Evolutionary conservation across 2,329 filamentous ascomycete genomes (phyloP).

Genomic region (Chaetomiaceae sp.): DNA sequence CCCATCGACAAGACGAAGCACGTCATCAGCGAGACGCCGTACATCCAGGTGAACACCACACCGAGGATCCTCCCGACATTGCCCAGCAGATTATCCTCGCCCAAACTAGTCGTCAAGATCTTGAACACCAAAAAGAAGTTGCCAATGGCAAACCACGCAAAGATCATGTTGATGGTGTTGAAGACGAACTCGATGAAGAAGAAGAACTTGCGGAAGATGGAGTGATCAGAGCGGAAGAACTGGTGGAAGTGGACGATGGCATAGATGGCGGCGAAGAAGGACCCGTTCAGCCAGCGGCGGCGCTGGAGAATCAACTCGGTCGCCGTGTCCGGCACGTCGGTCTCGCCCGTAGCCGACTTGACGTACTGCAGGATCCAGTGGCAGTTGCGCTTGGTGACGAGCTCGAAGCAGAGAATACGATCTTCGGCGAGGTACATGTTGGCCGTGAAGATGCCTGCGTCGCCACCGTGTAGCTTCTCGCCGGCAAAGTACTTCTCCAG

Average conservation of each 20-base stretch:
- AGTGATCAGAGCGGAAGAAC: conserved; percentile 91
- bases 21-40: conserved; percentile 83
- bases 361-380: conserved; percentile 98
- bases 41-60: conserved; percentile 93
- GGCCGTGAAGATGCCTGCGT: conserved; percentile 93
- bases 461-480: conserved; percentile 89
- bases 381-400: conserved; percentile 95
- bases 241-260: conserved; percentile 93
- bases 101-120: conserved; percentile 85
- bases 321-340: conserved; percentile 91
- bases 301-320: conserved; percentile 93
- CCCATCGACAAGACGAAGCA: conserved; percentile 94
- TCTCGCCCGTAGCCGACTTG: conserved; percentile 95
- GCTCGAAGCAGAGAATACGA: conserved; percentile 97
- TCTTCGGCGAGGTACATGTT: conserved; percentile 99
- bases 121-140: conserved; percentile 99
- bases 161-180: conserved; percentile 94
- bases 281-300: conserved; percentile 95
- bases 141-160: conserved; percentile 96
- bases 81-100: conserved; percentile 64
- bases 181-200: conserved; percentile 92
- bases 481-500: conserved; percentile 96
- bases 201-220: conserved; percentile 78
- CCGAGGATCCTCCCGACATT: conserved; percentile 74
- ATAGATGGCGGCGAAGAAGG: conserved; percentile 97